Percentiles rank a stretch among this genome's conserved stretches.
These are phyloP conservation scores for Solanum corneliomulleri DNA, from an alignment of 257 asterid genomes.

Conservation along the genomic window DNA sequence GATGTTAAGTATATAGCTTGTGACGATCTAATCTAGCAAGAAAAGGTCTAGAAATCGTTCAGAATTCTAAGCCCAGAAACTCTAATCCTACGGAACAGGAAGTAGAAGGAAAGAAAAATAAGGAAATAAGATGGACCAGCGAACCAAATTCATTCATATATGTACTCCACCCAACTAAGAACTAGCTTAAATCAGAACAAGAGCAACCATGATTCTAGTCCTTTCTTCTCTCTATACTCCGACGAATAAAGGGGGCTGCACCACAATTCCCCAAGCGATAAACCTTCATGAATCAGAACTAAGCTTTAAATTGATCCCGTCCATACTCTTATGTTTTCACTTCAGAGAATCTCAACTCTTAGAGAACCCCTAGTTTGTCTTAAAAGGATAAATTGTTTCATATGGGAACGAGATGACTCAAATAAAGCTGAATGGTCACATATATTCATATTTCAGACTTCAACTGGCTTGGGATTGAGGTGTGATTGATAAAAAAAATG, in stretches of 20 bases:
- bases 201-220: neutral
- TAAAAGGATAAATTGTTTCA: neutral
- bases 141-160: neutral
- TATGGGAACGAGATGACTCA: neutral
- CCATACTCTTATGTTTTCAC: neutral
- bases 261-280: neutral
- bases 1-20: neutral
- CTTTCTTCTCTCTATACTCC: neutral
- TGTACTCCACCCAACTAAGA: neutral
- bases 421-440: neutral
- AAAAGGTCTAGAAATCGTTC: neutral
- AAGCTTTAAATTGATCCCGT: neutral
- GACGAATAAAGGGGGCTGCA: neutral
- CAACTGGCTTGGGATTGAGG: neutral
- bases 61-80: neutral
- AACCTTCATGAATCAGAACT: neutral
- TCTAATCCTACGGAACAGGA: neutral
- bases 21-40: neutral
- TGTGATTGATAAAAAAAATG: neutral
- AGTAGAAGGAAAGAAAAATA: neutral
- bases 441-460: neutral
- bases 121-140: neutral
- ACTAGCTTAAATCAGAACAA: neutral
- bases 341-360: neutral
- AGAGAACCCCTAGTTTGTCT: neutral